Base-by-base conservation (phyloP, 1,284 basidiomycete genomes). In the Ustilago hordei region DNA sequence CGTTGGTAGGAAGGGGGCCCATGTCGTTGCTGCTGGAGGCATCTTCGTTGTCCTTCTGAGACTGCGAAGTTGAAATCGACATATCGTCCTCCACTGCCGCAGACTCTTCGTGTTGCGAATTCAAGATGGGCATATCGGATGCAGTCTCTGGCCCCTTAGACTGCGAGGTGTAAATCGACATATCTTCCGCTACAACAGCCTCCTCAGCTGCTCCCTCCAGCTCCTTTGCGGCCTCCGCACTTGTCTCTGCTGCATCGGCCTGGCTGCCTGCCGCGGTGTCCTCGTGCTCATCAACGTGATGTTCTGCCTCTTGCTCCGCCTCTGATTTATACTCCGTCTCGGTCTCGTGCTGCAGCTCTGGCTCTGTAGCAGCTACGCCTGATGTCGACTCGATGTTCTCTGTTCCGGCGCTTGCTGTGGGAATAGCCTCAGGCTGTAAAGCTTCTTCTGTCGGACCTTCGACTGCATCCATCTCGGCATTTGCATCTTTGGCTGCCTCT, bases 1-100 rank as follows among this genome's bases (percentile, higher is more conserved):
- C 63, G 47, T 69, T 63, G 31, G 66, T 69, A 3, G 60, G 71
- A 8, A 59, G 58, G 6, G 39, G 13, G 3, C 36, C 31, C 12
- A 60, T 50, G 6, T n/a, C 50, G 1, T n/a, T 15, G 15, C 35
- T 35, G 48, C 39, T 60, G 3, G n/a, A 19, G n/a, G 53, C 56
- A 15, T 60, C 56, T 5, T 66, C n/a, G 17, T 9, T 23, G 15
- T 45, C 35, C 9, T 31, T 13, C 7, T 55, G 13, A 11, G 39
- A 38, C n/a, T 35, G 58, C 8, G 62, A 39, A 8, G 54, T 34
- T 19, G 39, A 19, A 23, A n/a, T 13, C 9, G 41, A 34, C 19
- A 39, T 52, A 11, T 48, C 32, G 34, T 41, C 43, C n/a, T 41
- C 23, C 23, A 28, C 55, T n/a, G 41, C 41, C 4, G 55, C 31